Percentiles rank a stretch among this genome's conserved stretches.
These are phyloP conservation scores for Avena sativa DNA, from an alignment of 176 grass and related monocot species.

Conservation along the genomic window DNA sequence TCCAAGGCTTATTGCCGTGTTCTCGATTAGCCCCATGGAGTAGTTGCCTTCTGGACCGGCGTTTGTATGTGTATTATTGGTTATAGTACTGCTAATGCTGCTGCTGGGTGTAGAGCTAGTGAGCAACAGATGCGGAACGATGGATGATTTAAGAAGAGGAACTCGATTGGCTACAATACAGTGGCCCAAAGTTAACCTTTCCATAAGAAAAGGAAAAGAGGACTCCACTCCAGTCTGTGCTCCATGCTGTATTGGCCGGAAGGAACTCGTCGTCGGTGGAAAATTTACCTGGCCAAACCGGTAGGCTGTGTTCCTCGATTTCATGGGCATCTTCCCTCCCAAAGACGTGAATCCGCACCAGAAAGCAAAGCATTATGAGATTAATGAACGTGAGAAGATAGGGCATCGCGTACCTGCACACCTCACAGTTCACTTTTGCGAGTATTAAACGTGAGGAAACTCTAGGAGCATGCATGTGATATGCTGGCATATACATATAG, in stretches of 20 bases:
- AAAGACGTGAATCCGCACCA: background rate
- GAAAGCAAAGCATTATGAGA: background rate
- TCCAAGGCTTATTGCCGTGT: background rate
- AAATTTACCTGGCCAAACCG: background rate
- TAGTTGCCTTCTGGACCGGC: background rate
- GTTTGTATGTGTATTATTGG: background rate
- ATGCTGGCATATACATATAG: background rate
- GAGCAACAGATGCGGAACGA: background rate
- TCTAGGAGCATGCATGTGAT: background rate
- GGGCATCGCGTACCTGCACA: background rate
- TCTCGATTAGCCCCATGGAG: conserved; percentile 29
- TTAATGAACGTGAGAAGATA: background rate
- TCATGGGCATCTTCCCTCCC: background rate
- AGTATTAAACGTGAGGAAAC: background rate
- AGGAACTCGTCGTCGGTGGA: background rate
- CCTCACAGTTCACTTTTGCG: background rate
- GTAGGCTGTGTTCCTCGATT: background rate
- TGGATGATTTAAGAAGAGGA: conserved; percentile 4
- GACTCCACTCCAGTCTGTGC: background rate
- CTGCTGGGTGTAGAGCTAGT: background rate
- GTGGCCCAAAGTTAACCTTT: background rate
- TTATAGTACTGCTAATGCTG: background rate
- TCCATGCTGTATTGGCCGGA: background rate
- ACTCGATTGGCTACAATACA: background rate
- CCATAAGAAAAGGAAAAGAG: background rate